These are phyloP conservation scores for Planoprotostelium fungivorum DNA, from an alignment of 78 protist species.

Conservation along the genomic window DNA sequence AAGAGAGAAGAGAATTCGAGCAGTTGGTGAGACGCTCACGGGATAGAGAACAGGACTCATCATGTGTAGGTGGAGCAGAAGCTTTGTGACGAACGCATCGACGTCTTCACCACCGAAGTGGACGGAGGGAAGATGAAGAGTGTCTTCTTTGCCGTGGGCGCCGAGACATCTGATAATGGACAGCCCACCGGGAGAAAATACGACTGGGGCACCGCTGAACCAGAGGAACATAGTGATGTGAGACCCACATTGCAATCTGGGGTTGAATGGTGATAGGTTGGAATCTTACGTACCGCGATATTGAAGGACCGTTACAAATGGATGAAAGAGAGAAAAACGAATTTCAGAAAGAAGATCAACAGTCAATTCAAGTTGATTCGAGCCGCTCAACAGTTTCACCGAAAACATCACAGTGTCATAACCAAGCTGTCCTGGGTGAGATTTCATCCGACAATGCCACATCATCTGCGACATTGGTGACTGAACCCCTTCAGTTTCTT, in stretches of 20 bases:
- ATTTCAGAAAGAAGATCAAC: neutral
- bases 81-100: neutral
- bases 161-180: neutral
- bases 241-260: neutral
- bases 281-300: neutral
- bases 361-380: neutral
- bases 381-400: no score
- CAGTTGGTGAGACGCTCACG: neutral
- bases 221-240: neutral
- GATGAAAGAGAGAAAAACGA: neutral
- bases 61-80: neutral
- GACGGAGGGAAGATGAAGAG: neutral
- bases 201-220: neutral
- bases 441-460: neutral
- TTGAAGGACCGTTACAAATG: neutral
- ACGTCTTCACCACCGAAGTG: neutral
- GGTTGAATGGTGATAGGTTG: neutral
- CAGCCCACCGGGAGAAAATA: neutral
- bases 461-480: neutral
- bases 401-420: neutral
- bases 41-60: neutral
- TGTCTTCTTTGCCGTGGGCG: neutral
- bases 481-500: neutral
- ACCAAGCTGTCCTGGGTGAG: neutral
- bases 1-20: neutral